phyloP scores from a whole-genome alignment of 2,329 filamentous ascomycete genomes.

The Biscogniauxia sp. region DNA sequence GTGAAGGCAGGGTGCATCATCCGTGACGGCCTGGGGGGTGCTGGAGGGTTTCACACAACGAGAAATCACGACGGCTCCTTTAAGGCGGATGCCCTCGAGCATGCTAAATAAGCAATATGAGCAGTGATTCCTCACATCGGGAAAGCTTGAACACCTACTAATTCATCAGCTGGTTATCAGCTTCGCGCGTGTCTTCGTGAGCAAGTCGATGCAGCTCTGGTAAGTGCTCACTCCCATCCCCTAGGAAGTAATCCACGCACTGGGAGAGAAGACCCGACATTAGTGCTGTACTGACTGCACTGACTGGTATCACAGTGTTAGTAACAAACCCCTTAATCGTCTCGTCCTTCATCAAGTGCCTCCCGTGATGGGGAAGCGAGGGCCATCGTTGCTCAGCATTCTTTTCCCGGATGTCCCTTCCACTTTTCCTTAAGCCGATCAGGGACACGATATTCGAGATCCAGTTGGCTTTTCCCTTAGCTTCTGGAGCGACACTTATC shows the following conservation, averaged over 20 bases:
- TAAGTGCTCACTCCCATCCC: constrained; percentile 46
- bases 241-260: constrained; percentile 59
- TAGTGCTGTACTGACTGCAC: constrained; percentile 55
- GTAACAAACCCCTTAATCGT: constrained; percentile 54
- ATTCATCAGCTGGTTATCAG: constrained; percentile 43
- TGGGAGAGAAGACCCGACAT: constrained; percentile 58
- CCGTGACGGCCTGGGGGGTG: constrained; percentile 27
- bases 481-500: constrained; percentile 52
- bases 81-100: constrained; percentile 53
- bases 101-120: constrained; percentile 42
- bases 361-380: constrained; percentile 54
- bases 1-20: constrained; percentile 22
- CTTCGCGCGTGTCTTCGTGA: constrained; percentile 45
- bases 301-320: constrained; percentile 55
- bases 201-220: constrained; percentile 52
- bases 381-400: constrained; percentile 45
- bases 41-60: constrained; percentile 38
- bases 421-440: constrained; percentile 14
- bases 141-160: constrained; percentile 28
- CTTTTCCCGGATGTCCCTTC: constrained; percentile 23
- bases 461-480: constrained; percentile 42
- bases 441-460: constrained; percentile 43
- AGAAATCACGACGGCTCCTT: constrained; percentile 50
- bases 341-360: constrained; percentile 52
- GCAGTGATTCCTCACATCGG: not conserved